phyloP scores from a whole-genome alignment of 257 asterid genomes.

The Przewalskia tangutica region DNA sequence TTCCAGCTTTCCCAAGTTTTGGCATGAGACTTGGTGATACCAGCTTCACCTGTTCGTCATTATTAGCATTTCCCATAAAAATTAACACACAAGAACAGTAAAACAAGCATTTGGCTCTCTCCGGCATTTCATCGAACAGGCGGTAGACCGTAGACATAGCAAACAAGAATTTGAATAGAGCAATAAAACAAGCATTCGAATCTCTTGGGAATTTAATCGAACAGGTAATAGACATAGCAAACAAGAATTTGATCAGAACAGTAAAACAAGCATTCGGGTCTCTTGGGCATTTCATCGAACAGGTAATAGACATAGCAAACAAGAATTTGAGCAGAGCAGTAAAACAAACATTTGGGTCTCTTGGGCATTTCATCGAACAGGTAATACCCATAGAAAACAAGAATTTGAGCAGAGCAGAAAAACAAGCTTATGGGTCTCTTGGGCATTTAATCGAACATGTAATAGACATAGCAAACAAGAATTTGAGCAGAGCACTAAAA shows the following conservation, averaged over 20 bases:
- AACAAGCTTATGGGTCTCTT: too few species aligned
- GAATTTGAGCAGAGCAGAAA: background rate
- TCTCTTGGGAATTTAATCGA: slow-evolving; percentile 25
- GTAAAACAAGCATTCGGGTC: too few species aligned
- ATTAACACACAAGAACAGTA: background rate
- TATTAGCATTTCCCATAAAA: background rate
- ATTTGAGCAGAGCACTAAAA: background rate
- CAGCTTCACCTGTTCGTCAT: slow-evolving; percentile 57
- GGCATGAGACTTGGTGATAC: slow-evolving; percentile 96
- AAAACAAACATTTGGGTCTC: background rate
- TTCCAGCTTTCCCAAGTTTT: slow-evolving; percentile 93
- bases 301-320: too few species aligned
- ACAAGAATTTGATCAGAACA: background rate
- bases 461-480: background rate
- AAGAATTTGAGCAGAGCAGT: too few species aligned
- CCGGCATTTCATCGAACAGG: too few species aligned
- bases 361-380: slow-evolving; percentile 23
- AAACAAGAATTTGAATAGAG: too few species aligned
- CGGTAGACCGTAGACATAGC: too few species aligned
- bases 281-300: too few species aligned
- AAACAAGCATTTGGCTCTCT: background rate
- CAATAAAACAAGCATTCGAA: background rate
- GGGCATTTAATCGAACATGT: background rate
- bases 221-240: background rate
- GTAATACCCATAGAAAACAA: background rate